Evolutionary conservation across 768 basidiomycete genomes (phyloP).

Genomic region (Trametes maxima): DNA sequence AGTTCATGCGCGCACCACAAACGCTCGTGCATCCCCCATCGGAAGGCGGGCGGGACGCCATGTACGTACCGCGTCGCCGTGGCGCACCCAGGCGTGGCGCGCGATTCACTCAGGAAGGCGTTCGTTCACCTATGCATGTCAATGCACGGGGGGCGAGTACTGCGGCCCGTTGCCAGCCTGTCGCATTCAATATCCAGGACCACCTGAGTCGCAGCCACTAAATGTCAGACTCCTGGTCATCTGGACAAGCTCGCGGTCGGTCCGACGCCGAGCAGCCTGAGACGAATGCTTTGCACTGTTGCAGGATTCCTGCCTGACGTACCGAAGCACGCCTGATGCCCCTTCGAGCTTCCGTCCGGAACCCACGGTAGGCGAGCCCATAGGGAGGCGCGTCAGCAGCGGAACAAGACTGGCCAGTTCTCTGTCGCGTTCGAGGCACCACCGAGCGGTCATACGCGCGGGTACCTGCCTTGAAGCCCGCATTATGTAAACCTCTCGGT

Average conservation of each 20-base stretch:
- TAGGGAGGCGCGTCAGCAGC: neutral
- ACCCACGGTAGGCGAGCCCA: neutral
- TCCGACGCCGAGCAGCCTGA: too few species aligned
- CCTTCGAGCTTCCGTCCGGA: neutral
- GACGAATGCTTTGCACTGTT: too few species aligned
- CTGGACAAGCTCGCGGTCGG: neutral
- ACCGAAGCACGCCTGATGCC: neutral
- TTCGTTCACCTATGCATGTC: too few species aligned
- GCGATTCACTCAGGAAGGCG: too few species aligned
- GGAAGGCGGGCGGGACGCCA: neutral
- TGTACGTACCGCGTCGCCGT: too few species aligned
- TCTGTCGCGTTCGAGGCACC: too few species aligned
- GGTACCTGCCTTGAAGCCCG: neutral
- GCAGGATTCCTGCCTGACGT: neutral
- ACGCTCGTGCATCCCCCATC: neutral
- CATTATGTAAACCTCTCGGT: too few species aligned
- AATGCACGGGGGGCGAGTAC: too few species aligned
- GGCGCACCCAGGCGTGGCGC: too few species aligned
- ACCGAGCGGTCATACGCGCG: neutral
- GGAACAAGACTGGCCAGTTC: neutral
- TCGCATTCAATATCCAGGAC: neutral
- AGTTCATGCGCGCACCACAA: neutral
- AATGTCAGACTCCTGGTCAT: neutral
- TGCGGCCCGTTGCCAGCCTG: neutral
- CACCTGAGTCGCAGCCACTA: neutral